Evolutionary conservation across 805 yeast species (phyloP), one percentile per base, ranked within the genome.

Genomic region (Pichia paraexigua): DNA sequence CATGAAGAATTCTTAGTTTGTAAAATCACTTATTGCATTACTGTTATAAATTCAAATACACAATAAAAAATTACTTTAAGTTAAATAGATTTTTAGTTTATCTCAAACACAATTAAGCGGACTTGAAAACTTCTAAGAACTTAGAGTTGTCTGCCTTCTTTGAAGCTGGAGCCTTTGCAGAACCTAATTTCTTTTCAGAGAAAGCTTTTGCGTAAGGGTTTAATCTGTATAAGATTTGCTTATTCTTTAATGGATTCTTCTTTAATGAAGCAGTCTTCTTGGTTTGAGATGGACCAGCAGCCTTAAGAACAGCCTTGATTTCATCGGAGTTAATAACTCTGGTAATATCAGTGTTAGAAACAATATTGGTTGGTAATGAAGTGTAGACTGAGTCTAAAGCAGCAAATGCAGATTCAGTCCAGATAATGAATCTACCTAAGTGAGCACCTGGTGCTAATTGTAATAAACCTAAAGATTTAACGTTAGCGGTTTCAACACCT

Each of bases 381-480:
- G 96, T 96, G 94, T 94, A 94, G 81, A 94, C 87, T 62, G 90
- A 79, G 83, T 94, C 99, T 72, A 94, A 83, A 70, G 91, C 83
- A 73, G 91, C 86, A 76, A 94, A 90, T 73, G 99, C 99, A 73
- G 89, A 79, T 82, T 91, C 96, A 72, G 99, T 91, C 99, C 99
- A 94, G 89, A 94, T 89, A 71, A 94, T 86, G 71, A 94, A 94
- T 85, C 99, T 91, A 82, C 99, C 99, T 71, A 94, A 81, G 83
- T 94, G 99, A 73, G 98, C 96, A 86, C 99, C 99, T 77, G 99
- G 99, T 69, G 99, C 99, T 71, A 94, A 87, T 82, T 92, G 98
- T 74, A 94, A 85, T 69, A 94, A 82, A 80, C 94, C 94, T 71
- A 94, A 83, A 72, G 91, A 80, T 69, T 85, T 79, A 68, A 94